Evolutionary conservation across 148 eudicot species (phyloP).

Genomic region (Arbutus unedo): DNA sequence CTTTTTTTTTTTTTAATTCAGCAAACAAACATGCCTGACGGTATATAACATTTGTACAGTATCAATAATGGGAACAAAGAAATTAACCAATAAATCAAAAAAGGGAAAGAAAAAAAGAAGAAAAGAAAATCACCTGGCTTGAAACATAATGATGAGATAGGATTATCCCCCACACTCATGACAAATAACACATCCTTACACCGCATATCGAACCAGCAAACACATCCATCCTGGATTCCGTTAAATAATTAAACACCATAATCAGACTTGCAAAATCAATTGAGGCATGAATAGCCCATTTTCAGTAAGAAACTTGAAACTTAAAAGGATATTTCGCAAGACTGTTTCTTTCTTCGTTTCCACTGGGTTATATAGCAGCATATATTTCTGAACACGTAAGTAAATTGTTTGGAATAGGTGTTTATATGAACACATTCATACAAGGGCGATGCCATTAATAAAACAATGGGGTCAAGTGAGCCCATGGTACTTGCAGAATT

Average conservation of each 20-base stretch:
- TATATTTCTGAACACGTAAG: too few species aligned
- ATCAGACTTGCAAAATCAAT: slow-evolving; percentile 6
- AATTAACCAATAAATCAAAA: background rate
- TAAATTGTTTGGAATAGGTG: background rate
- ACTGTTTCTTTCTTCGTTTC: background rate
- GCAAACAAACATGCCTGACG: background rate
- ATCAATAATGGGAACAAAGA: background rate
- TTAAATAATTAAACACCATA: slow-evolving; percentile 12
- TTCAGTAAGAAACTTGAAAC: slow-evolving; percentile 8
- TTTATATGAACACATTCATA: background rate
- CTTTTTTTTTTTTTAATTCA: background rate
- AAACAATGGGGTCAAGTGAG: too few species aligned
- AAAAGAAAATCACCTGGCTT: slow-evolving; percentile 53
- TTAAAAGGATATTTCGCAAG: too few species aligned
- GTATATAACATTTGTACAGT: background rate
- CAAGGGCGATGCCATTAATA: background rate
- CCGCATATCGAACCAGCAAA: slow-evolving; percentile 86
- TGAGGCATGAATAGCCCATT: background rate
- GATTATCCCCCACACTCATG: slow-evolving; percentile 54
- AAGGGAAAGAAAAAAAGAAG: background rate
- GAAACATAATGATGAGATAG: slow-evolving; percentile 81
- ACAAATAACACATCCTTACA: slow-evolving; percentile 63
- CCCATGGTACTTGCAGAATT: too few species aligned
- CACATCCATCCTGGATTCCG: slow-evolving; percentile 71
- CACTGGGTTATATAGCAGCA: background rate